Base-by-base conservation (phyloP, 2,329 filamentous ascomycete species). In the Penicillium sp. region DNA sequence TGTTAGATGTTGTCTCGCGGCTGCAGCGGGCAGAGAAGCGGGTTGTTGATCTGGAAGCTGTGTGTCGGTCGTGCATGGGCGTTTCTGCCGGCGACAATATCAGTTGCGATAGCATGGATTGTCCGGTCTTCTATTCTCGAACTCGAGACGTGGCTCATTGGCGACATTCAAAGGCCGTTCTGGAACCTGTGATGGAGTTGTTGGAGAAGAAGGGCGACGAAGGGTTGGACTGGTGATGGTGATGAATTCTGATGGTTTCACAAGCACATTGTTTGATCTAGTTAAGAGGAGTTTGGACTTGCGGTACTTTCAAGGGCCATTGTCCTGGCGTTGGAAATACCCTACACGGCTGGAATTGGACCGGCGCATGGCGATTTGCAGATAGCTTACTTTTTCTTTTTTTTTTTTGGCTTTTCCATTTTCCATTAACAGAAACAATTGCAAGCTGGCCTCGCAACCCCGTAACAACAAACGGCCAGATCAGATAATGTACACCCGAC, bases 101-200 rank as follows among this genome's bases (percentile, higher is more conserved):
- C n/a, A 75, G 68, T 27, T 98, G 93, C 60, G 88, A 95, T 59
- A 94, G 86, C 63, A 81, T 86, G 62, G 91, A 95, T 66, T 98
- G 93, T 60, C 86, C 90, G 0, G 87, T 95, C 0, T 97, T 94
- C 54, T 97, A 94, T 67, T 64, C 66, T 3, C 53, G 69, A 26
- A 68, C 60, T 4, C 60, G 68, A 41, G 59, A 66, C 41, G 46
- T 51, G 33, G 58, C 67, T 14, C 51, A 61, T 48, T 62, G 64
- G 56, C 61, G 53, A 15, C 64, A 67, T 52, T 62, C 60, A 3
- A 60, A 52, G 49, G 61, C 62, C 8, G 51, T 59, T 11, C 43
- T 72, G 39, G 57, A 51, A 16, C 67, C 70, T 27, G 60, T 69
- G 1, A 47, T 67, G 21, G 56, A 60, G 14, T 28, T 62, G 6